These are phyloP conservation scores for Aspergillus olivimuriae DNA, from an alignment of 495 filamentous ascomycete genomes.

Conservation along the genomic window DNA sequence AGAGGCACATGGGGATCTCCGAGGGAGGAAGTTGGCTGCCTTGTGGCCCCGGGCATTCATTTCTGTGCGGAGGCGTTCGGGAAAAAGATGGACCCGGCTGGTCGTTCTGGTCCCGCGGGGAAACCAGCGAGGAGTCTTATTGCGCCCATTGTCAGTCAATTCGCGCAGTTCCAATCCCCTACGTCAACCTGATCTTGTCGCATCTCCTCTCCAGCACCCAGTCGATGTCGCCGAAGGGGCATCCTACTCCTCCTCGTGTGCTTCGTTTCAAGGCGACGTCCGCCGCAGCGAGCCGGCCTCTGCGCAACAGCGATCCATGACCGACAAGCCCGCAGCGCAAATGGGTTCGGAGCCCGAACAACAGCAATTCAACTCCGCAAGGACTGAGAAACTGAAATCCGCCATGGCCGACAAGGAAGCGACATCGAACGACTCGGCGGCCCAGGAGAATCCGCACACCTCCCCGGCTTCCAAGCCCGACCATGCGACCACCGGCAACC, in stretches of 20 bases:
- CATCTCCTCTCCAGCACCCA: conserved; percentile 2
- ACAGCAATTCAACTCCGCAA: conserved; percentile 17
- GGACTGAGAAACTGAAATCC: conserved; percentile 8
- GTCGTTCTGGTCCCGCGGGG: conserved; percentile 21
- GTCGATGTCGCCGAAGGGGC: conserved; percentile 25
- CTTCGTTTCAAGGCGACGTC: conserved; percentile 7
- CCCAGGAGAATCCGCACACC: conserved; percentile 24
- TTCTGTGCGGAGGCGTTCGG: conserved; percentile 37
- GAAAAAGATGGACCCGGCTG: conserved; percentile 10
- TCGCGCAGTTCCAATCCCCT: too few species aligned
- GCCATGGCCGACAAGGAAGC: conserved; percentile 9
- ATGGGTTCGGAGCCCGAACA: conserved; percentile 23
- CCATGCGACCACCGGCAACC: conserved; percentile 28
- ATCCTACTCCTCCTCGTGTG: conserved; percentile 9
- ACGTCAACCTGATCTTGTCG: too few species aligned
- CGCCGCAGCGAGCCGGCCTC: conserved; percentile 18
- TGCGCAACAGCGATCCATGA: conserved; percentile 33
- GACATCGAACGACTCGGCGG: conserved; percentile 23
- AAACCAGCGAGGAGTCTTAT: too few species aligned
- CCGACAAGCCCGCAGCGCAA: conserved; percentile 29
- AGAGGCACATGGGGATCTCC: background rate
- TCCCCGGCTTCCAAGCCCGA: conserved; percentile 34
- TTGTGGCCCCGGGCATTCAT: background rate
- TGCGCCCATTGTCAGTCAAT: too few species aligned
- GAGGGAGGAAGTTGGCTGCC: background rate